phyloP scores from a whole-genome alignment of 2,329 filamentous ascomycete species.

The Xylariaceae sp. region DNA sequence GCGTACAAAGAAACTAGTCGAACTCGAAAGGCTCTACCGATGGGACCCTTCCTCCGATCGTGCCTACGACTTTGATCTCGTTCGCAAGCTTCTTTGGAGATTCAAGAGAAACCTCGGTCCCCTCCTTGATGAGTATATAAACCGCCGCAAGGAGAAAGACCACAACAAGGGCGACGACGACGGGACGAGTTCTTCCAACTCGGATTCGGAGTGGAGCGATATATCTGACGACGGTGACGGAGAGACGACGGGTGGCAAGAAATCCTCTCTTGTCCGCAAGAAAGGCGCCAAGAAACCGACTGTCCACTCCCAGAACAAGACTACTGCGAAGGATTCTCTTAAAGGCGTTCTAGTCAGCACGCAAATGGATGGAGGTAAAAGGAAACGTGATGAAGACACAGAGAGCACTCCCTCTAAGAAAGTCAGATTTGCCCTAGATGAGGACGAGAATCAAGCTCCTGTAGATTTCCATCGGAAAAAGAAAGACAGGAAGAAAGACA shows the following conservation, averaged over 20 bases:
- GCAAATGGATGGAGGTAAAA: background rate
- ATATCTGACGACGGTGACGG: background rate
- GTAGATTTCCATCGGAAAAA: background rate
- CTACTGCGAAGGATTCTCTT: background rate
- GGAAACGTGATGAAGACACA: constrained; percentile 3
- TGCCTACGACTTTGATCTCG: constrained; percentile 27
- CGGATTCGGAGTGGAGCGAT: background rate
- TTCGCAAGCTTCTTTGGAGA: constrained; percentile 25
- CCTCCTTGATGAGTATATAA: constrained; percentile 15
- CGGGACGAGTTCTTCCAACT: background rate
- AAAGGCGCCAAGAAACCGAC: background rate
- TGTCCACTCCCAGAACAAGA: background rate
- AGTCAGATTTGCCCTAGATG: constrained; percentile 3
- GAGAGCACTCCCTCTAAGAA: constrained; percentile 12
- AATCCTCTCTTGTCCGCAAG: background rate
- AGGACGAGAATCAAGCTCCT: background rate
- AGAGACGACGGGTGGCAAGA: background rate
- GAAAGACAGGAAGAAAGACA: background rate
- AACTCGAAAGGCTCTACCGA: constrained; percentile 25
- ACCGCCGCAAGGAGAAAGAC: background rate
- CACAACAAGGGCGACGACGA: background rate
- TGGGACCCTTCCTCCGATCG: constrained; percentile 25
- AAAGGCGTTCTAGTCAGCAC: background rate
- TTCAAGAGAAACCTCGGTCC: constrained; percentile 35
- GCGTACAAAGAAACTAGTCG: constrained; percentile 13